Percentiles rank a stretch among this genome's conserved stretches.
Evolutionary conservation across 441 rosid genomes (phyloP).

Genomic region (Erodium texanum): DNA sequence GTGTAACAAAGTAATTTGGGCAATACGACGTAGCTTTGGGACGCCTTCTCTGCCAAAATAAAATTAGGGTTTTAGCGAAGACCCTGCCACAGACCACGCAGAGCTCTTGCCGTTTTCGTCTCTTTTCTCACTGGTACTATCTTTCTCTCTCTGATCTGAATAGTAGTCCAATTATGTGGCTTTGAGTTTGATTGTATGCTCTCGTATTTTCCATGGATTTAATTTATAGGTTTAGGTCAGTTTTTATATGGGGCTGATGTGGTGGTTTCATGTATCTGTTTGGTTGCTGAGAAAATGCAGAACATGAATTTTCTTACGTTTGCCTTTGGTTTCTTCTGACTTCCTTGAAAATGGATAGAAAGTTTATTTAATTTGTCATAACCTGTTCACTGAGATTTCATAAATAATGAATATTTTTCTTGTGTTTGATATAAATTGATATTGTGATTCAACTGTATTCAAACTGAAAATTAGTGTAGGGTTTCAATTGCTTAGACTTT

Average conservation of each 20-base stretch:
- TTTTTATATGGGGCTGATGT: not conserved
- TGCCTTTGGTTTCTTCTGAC: not conserved
- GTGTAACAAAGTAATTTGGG: not conserved
- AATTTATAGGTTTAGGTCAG: not conserved
- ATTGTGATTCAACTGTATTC: not conserved
- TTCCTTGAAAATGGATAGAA: not conserved
- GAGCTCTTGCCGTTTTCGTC: not conserved
- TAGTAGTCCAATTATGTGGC: not conserved
- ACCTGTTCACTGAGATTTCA: not conserved
- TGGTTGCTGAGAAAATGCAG: not conserved
- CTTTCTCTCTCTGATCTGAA: not conserved
- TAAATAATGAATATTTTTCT: not conserved
- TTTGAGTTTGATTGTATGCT: not conserved
- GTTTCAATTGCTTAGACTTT: not conserved
- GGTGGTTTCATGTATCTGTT: not conserved
- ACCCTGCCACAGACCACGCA: not conserved
- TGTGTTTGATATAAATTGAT: too few species aligned
- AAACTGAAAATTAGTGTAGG: not conserved
- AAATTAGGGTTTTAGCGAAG: slow-evolving; percentile 2
- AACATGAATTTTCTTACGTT: not conserved
- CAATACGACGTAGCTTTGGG: not conserved
- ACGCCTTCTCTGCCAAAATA: not conserved
- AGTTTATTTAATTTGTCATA: too few species aligned
- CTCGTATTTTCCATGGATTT: not conserved
- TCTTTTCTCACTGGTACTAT: not conserved